phyloP scores from a whole-genome alignment of 768 basidiomycete genomes.

The Suillus subalutaceus region DNA sequence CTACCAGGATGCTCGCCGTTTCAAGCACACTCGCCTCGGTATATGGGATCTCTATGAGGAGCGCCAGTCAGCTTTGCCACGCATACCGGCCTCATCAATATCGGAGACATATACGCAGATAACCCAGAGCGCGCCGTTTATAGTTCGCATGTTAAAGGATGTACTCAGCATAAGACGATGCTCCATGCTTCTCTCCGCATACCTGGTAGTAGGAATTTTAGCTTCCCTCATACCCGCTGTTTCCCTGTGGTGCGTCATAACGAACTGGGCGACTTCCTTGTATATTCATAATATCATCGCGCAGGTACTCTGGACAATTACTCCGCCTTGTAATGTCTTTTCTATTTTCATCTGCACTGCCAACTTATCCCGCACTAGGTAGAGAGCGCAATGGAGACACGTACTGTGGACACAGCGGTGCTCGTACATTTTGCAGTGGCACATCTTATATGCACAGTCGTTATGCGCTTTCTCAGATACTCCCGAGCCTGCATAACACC shows the following conservation, averaged over 20 bases:
- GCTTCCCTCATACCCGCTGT: slow-evolving; percentile 62
- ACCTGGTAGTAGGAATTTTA: slow-evolving; percentile 45
- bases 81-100: slow-evolving; percentile 44
- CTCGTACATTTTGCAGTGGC: slow-evolving; percentile 59
- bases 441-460: slow-evolving; percentile 53
- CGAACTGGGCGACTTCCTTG: slow-evolving; percentile 1
- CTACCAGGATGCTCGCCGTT: background rate
- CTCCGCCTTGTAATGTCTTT: slow-evolving; percentile 55
- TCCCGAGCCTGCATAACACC: slow-evolving; percentile 39
- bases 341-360: slow-evolving; percentile 11
- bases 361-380: slow-evolving; percentile 43
- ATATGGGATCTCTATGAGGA: slow-evolving; percentile 79
- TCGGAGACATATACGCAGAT: slow-evolving; percentile 51
- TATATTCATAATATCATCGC: background rate
- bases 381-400: slow-evolving; percentile 64
- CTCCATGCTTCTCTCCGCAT: slow-evolving; percentile 50
- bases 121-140: slow-evolving; percentile 53
- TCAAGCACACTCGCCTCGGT: slow-evolving; percentile 48
- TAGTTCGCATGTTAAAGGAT: slow-evolving; percentile 71
- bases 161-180: slow-evolving; percentile 56
- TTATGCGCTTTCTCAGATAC: slow-evolving; percentile 48
- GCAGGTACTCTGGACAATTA: slow-evolving; percentile 69
- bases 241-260: slow-evolving; percentile 52
- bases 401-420: slow-evolving; percentile 57
- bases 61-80: slow-evolving; percentile 39